phyloP scores from a whole-genome alignment of 2,329 filamentous ascomycete species.

The Geosmithia flava region DNA sequence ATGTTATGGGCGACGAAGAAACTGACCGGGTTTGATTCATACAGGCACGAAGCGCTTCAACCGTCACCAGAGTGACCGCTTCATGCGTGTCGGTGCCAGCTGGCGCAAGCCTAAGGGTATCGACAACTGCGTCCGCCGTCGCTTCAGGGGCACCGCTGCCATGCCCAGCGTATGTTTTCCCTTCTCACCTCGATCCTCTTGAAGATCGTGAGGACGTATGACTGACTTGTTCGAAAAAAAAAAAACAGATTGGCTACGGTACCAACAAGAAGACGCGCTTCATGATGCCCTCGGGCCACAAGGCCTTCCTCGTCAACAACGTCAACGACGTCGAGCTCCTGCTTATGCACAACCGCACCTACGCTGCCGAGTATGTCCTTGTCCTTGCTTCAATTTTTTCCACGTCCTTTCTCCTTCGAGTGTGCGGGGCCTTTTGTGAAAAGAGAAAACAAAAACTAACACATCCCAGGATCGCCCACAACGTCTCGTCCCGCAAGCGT shows the following conservation, averaged over 20 bases:
- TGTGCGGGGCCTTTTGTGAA: too few species aligned
- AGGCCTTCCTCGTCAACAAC: conserved; percentile 99
- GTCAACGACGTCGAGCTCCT: conserved; percentile 89
- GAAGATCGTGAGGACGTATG: background rate
- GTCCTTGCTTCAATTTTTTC: background rate
- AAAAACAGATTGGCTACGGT: conserved; percentile 80
- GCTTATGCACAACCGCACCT: conserved; percentile 99
- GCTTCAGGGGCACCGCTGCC: conserved; percentile 88
- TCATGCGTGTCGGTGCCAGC: conserved; percentile 78
- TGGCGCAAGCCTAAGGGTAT: conserved; percentile 99
- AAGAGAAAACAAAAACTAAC: conserved; percentile 18
- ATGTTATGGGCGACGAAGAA: background rate
- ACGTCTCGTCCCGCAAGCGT: conserved; percentile 96
- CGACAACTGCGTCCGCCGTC: conserved; percentile 93
- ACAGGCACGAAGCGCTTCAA: conserved; percentile 87
- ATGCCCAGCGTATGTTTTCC: conserved; percentile 86
- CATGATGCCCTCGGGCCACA: conserved; percentile 98
- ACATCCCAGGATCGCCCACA: conserved; percentile 75
- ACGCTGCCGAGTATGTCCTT: conserved; percentile 83
- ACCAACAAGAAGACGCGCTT: conserved; percentile 99
- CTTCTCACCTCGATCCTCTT: background rate
- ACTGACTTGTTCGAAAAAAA: background rate
- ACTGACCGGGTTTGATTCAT: conserved; percentile 22
- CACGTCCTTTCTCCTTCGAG: background rate
- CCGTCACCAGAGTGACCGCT: conserved; percentile 95